A percentile compares a stretch with the other conserved stretches of the same genome.
Evolutionary conservation across 768 basidiomycete species (phyloP).

Genomic region (Mrakia blollopis): DNA sequence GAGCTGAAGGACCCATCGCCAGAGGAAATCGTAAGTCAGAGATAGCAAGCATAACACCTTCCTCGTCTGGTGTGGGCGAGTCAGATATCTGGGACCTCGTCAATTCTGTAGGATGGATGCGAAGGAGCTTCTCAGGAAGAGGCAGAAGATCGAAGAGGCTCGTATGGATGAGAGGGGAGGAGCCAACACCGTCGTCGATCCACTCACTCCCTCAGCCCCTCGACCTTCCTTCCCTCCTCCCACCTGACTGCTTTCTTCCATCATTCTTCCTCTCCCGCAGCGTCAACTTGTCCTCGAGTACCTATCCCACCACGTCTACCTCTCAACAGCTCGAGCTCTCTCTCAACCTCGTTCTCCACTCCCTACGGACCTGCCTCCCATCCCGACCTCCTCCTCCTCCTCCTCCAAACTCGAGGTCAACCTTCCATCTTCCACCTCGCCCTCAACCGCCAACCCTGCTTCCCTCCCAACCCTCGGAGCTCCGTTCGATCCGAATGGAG

Average conservation of each 20-base stretch:
- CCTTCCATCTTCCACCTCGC: neutral
- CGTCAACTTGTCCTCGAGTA: constrained; percentile 62
- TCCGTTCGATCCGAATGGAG: constrained; percentile 18
- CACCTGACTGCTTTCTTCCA: neutral
- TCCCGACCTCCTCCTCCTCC: neutral
- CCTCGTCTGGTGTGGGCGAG: neutral
- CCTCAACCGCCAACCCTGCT: neutral
- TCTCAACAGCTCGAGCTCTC: constrained; percentile 66
- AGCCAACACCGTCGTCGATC: neutral
- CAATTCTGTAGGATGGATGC: neutral
- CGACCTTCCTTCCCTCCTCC: neutral
- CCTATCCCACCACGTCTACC: constrained; percentile 67
- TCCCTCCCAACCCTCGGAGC: neutral
- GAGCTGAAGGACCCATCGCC: constrained; percentile 1
- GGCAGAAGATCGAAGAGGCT: too few relatives aligned
- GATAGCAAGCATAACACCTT: neutral
- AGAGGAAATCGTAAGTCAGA: constrained; percentile 17
- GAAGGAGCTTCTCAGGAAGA: neutral
- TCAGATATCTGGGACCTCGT: too few relatives aligned
- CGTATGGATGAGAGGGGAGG: neutral
- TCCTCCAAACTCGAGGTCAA: neutral
- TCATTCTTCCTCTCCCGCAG: neutral
- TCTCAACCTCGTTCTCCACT: constrained; percentile 38
- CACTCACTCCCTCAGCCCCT: neutral
- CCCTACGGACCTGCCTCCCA: neutral